Evolutionary conservation across 495 filamentous ascomycete species (phyloP), one percentile per base, ranked within the genome.

Genomic region (Apiosordaria backusii): DNA sequence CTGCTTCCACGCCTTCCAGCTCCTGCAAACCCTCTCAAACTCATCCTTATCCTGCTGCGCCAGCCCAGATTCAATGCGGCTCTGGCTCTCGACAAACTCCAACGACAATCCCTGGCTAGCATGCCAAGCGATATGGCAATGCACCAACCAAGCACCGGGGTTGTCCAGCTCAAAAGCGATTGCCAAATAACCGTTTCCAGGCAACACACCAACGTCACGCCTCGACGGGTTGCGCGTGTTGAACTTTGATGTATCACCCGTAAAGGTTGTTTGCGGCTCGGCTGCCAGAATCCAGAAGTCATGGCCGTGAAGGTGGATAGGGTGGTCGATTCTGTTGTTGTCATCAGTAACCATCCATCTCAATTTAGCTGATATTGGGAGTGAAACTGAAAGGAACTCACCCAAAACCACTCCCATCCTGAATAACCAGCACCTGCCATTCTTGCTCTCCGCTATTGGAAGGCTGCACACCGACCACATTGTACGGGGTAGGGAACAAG

Each of bases 271-370:
- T 13, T 35, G 29, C 3, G 52, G 29, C 10, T 45, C 57, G 66
- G 87, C 80, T 10, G 78, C 77, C 13, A 89, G 70, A 16, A 89
- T 74, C 63, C 70, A 81, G 76, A 89, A 89, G 68, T 88, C 81
- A 68, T 89, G 81, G 9, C 84, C 85, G 72, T 86, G 83, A 3
- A 89, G 75, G 67, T 75, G 70, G 63, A 75, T 74, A 0, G 73
- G 73, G 58, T 75, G 71, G 10, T 61, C 65, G 52, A 69, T 40
- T 0, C 64, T 68, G 50, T n/a, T 16, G 5, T 26, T 62, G 35
- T 16, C 16, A 16, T 50, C 40, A 50, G 40, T 50, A 6, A 7
- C 40, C 6, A 7, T 50, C 7, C 40, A 16, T 50, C 40, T 50
- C 16, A 6, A 50, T 16, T 50, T 50, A n/a, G n/a, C 16, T 50